Base-by-base conservation (phyloP, 169 alveolate species). In the Cryptosporidium sp. region DNA sequence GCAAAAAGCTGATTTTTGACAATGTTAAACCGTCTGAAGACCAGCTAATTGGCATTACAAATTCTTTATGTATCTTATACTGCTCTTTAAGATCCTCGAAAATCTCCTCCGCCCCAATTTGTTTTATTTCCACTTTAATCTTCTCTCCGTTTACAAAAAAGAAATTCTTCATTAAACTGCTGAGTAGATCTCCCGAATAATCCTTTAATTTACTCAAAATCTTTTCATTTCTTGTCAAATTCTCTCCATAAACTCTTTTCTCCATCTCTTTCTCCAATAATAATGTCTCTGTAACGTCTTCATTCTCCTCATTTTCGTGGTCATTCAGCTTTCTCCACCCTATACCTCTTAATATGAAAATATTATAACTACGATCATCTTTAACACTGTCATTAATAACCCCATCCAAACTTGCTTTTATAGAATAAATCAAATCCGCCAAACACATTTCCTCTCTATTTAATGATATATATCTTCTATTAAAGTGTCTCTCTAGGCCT, bases 91-190 rank as follows among this genome's bases (percentile, higher is more conserved):
- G 48, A 18, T 80, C 89, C 21, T 59, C 71, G 14, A 29, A 18
- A 33, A 80, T 62, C n/a, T 61, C 55, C 8, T 80, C 80, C 8
- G 59, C 6, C 10, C 26, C 61, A 12, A 61, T 39, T 33, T 80
- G 75, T 50, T 65, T 65, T 2, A 80, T 29, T 31, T 59, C 52
- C 23, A 23, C 48, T 12, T 45, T 21, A 33, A 80, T 43, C 45
- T 45, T 21, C 70, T 80, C 89, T 3, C 89, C 65, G 33, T 45
- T 80, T 3, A 80, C 80, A 80, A 80, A 80, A 23, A 55, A 59
- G 21, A 61, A 37, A 48, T 80, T 14, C 70, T 65, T 52, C 4
- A 9, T 26, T 35, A 73, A 59, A 55, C n/a, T 52, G 14, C 70
- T 50, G 3, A 52, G 23, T n/a, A 73, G 35, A n/a, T 73, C 86